Evolutionary conservation across 108 stramenopile genomes (phyloP), one percentile per base, ranked within the genome.

Genomic region (Skeletonema tropicum): DNA sequence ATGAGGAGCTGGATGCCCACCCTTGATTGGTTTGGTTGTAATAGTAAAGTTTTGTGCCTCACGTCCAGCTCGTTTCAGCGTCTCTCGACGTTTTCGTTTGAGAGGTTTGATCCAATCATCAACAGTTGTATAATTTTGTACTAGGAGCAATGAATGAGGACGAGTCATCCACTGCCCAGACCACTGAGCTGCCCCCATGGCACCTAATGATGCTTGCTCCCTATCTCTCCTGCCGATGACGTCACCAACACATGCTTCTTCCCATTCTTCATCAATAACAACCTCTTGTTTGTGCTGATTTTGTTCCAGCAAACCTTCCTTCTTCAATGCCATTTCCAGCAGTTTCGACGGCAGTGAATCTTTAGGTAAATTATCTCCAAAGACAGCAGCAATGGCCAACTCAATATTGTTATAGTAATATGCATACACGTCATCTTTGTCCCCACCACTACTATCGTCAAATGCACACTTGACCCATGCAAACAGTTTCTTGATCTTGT

Each of bases 381-480:
- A 92, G 10, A 88, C 76, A 3, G 89, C 85, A 1, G 91, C 88
- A 65, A 92, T 86, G 0, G 88, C 91, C 32, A 86, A 59, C 76
- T 89, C 89, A 29, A 92, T 66, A 59, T 83, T 86, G 79, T 83
- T 86, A 74, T 92, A 92, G 42, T 80, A 80, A 59, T 74, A 74
- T 2, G 68, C 79, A 38, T 73, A 66, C 31, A 74, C 62, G 19
- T 70, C 68, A 55, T 70, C 39, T 32, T 58, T 61, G 26, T 63
- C 71, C 19, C 62, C 52, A 5, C 55, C 67, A 42, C 85, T 84
- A 42, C 85, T 84, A 5, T 76, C 83, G 5, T 70, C 79, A 66
- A 92, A 88, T 25, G 87, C 88, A n/a, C 81, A 84, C 38, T 75
- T 79, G 33, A 92, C 73, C 88, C 88, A 92, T 17, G 89, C 91